A percentile compares a stretch with the other conserved stretches of the same genome.
Evolutionary conservation across 2,329 filamentous ascomycete genomes (phyloP).

Genomic region (Gremmenia infestans): DNA sequence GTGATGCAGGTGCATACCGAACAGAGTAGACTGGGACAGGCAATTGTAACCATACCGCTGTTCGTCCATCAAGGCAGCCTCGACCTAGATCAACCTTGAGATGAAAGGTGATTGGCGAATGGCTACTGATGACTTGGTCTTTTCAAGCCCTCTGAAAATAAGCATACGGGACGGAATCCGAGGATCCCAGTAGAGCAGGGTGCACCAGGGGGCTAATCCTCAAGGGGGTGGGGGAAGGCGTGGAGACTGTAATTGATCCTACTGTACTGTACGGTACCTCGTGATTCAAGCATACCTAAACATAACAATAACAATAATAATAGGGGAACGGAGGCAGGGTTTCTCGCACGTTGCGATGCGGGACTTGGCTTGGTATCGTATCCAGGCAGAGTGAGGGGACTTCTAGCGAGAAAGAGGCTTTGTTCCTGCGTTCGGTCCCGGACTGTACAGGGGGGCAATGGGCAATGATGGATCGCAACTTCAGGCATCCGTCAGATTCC

Average conservation of each 20-base stretch:
- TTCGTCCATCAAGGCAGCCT: conserved; percentile 20
- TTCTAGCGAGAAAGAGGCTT: neutral
- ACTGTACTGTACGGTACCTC: no score
- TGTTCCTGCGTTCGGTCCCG: neutral
- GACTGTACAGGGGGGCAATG: neutral
- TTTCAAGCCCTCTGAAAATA: neutral
- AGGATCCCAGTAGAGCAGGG: conserved; percentile 15
- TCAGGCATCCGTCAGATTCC: conserved; percentile 9
- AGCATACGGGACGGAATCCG: conserved; percentile 21
- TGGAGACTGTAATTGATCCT: neutral
- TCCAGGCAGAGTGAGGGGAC: neutral
- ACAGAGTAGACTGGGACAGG: conserved; percentile 8
- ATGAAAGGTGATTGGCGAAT: conserved; percentile 12
- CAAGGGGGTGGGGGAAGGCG: neutral
- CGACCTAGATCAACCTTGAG: conserved; percentile 10
- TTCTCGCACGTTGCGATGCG: neutral
- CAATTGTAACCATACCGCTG: conserved; percentile 4
- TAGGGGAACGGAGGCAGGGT: neutral
- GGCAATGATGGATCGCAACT: conserved; percentile 3
- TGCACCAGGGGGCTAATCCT: conserved; percentile 7
- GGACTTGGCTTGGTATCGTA: neutral
- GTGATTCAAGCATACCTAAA: neutral
- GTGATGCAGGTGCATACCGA: conserved; percentile 18
- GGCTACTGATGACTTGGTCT: conserved; percentile 15
- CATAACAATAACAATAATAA: neutral